Percentiles rank a stretch among this genome's conserved stretches.
phyloP scores from a whole-genome alignment of 495 filamentous ascomycete species.

The Cercophora sp. region DNA sequence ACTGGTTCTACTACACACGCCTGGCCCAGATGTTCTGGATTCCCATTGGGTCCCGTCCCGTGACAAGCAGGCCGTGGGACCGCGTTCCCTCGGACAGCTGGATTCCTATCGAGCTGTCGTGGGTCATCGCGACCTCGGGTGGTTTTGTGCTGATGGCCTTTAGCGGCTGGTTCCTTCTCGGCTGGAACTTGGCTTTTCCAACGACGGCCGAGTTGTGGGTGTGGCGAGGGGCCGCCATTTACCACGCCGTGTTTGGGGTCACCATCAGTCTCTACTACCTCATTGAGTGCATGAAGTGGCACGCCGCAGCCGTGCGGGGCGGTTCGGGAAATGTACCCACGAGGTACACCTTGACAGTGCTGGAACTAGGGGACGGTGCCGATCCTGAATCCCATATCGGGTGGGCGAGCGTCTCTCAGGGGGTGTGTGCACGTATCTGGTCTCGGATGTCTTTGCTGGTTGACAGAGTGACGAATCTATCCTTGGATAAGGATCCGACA shows the following conservation, averaged over 20 bases:
- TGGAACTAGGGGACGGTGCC: not conserved
- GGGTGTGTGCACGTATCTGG: no score
- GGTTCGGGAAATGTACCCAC: not conserved
- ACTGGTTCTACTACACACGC: constrained; percentile 14
- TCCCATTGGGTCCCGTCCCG: not conserved
- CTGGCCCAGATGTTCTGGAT: not conserved
- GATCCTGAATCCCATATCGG: not conserved
- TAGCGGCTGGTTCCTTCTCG: constrained; percentile 9
- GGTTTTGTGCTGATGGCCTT: constrained; percentile 3
- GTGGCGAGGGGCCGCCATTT: constrained; percentile 9
- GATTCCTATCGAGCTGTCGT: not conserved
- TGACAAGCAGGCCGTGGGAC: constrained; percentile 10
- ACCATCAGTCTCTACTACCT: not conserved
- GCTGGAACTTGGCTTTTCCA: constrained; percentile 20
- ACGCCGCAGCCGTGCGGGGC: not conserved
- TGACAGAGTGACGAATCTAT: not conserved
- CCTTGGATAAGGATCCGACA: not conserved
- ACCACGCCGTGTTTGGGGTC: constrained; percentile 2
- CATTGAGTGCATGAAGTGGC: not conserved
- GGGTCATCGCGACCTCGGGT: not conserved
- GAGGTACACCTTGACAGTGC: not conserved
- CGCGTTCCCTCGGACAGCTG: constrained; percentile 10
- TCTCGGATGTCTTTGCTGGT: no score
- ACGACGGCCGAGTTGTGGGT: constrained; percentile 4
- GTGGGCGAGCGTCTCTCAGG: no score